phyloP scores from a whole-genome alignment of 31 red algal species.

The Bonnemaisonia californica region DNA sequence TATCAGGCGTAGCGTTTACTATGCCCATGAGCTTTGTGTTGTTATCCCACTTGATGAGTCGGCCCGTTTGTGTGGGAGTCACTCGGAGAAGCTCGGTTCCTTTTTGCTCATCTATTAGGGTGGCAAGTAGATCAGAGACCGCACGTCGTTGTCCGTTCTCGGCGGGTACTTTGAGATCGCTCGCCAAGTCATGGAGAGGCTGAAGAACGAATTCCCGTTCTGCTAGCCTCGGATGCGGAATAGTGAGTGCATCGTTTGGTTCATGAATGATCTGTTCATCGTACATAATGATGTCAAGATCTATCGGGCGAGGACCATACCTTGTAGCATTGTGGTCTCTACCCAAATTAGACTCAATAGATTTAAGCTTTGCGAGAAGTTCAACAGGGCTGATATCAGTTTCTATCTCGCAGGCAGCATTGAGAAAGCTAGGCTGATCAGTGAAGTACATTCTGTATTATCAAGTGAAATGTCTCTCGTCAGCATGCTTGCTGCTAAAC shows the following conservation, averaged over 20 bases:
- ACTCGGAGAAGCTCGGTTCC: slow-evolving; percentile 22
- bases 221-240: slow-evolving; percentile 83
- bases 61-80: slow-evolving; percentile 47
- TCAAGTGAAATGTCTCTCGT: background rate
- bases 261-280: slow-evolving; percentile 28
- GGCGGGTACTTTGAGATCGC: background rate
- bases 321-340: slow-evolving; percentile 19
- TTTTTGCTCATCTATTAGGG: background rate
- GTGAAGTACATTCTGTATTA: slow-evolving; percentile 58
- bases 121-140: slow-evolving; percentile 15
- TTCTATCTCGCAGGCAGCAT: slow-evolving; percentile 60
- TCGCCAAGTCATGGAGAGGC: slow-evolving; percentile 73
- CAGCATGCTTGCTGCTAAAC: background rate
- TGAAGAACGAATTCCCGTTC: slow-evolving; percentile 89
- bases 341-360: slow-evolving; percentile 69
- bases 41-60: slow-evolving; percentile 42
- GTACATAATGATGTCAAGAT: slow-evolving; percentile 80
- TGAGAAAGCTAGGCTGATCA: slow-evolving; percentile 82
- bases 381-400: slow-evolving; percentile 55
- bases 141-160: background rate
- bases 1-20: slow-evolving; percentile 92
- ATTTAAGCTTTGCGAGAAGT: slow-evolving; percentile 58
- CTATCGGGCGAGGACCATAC: slow-evolving; percentile 81
- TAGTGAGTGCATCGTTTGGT: slow-evolving; percentile 17
- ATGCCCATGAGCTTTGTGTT: slow-evolving; percentile 74